Base-by-base conservation (phyloP, 371 early-diverging fungal species). In the Nematocida sp. region DNA sequence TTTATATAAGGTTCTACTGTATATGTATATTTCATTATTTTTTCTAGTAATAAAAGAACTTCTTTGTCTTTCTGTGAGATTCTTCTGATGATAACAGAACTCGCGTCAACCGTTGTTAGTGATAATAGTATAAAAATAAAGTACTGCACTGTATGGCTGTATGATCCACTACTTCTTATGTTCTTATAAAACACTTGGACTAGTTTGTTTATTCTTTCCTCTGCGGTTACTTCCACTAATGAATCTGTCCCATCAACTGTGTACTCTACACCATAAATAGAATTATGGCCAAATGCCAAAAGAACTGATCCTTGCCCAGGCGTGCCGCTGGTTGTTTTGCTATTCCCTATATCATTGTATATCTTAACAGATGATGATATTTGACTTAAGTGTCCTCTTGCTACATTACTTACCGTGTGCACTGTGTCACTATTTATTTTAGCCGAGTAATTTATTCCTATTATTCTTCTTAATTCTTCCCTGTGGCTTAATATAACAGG, bases 311-410 rank as follows among this genome's bases (percentile, higher is more conserved):
- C 80, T 23, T 57, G 56, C 40, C 80, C 80, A 20, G 76, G 76
- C 4, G 67, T 70, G 5, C 18, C 47, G 7, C 42, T 56, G 9
- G 71, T 25, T 13, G 82, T 78, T 11, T 33, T 60, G 27, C 57
- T 69, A 40, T 78, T 67, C 33, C 80, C 80, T 18, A 78, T 67
- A 54, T 78, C 80, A 45, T 78, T 78, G 67, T 70, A 78, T 40
- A 78, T 62, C 70, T 78, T 78, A 4, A 78, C 57, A 4, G 45
- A 47, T 11, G 69, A 23, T 15, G 71, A 72, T 15, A 70, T 70
- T 25, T 15, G 20, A 23, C 69, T 78, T 15, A 78, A 50, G 6
- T 82, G 18, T 2, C 57, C 70, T 52, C 80, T 57, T 5, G 67
- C 69, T n/a, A 33, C 13, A 60, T 67, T 78, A 39, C 56, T 78